Evolutionary conservation across 495 filamentous ascomycete species (phyloP).

Genomic region (Trichoderma virens): DNA sequence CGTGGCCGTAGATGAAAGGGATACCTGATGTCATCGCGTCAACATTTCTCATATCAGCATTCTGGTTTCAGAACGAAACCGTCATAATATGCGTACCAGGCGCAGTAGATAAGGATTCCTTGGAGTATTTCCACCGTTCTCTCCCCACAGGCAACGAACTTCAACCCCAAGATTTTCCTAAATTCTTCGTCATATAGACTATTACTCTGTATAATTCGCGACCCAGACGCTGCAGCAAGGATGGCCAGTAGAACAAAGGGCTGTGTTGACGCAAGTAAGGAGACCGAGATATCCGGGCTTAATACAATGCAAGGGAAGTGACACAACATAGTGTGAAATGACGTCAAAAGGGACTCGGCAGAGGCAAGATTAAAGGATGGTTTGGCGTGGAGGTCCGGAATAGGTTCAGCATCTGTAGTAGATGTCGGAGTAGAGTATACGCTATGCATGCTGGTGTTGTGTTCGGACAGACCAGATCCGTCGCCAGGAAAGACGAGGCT

Average conservation of each 20-base stretch:
- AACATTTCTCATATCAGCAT: background rate
- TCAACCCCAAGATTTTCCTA: slow-evolving; percentile 38
- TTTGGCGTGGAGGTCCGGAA: slow-evolving; percentile 26
- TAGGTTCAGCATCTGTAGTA: slow-evolving; percentile 15
- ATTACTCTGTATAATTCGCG: slow-evolving; percentile 33
- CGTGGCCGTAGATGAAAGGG: slow-evolving; percentile 41
- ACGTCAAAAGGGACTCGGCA: slow-evolving; percentile 30
- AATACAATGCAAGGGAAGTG: slow-evolving; percentile 33
- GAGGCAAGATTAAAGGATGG: slow-evolving; percentile 43
- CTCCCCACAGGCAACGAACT: slow-evolving; percentile 41
- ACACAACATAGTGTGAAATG: slow-evolving; percentile 31
- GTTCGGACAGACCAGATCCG: background rate
- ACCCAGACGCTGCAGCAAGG: slow-evolving; percentile 37
- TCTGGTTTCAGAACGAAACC: background rate
- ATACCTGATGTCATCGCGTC: slow-evolving; percentile 25
- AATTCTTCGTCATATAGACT: slow-evolving; percentile 44
- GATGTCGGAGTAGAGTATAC: slow-evolving; percentile 21
- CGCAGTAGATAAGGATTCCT: slow-evolving; percentile 36
- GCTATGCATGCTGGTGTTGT: slow-evolving; percentile 23
- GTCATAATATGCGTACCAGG: slow-evolving; percentile 29
- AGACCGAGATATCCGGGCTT: slow-evolving; percentile 25
- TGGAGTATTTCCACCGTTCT: slow-evolving; percentile 37
- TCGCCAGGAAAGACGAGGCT: slow-evolving; percentile 21
- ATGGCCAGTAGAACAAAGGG: slow-evolving; percentile 39
- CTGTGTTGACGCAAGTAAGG: slow-evolving; percentile 25